These are phyloP conservation scores for Candida quercuum DNA, from an alignment of 805 yeast species.

Conservation along the genomic window DNA sequence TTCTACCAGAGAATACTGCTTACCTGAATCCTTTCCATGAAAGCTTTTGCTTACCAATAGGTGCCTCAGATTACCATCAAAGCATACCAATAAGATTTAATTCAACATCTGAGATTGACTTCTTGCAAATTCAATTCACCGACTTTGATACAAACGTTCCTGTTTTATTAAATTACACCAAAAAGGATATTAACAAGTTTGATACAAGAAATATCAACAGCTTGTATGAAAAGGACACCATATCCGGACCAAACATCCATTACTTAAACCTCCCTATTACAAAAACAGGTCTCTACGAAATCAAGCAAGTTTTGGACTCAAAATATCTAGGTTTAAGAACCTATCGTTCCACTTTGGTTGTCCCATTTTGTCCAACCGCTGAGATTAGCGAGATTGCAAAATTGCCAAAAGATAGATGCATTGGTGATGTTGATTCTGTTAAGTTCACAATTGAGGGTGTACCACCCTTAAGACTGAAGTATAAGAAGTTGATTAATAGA, in stretches of 20 bases:
- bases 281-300: constrained; percentile 72
- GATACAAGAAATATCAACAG: constrained; percentile 15
- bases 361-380: constrained; percentile 79
- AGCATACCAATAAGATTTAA: constrained; percentile 74
- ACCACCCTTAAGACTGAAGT: constrained; percentile 64
- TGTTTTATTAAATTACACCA: constrained; percentile 47
- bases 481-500: constrained; percentile 41
- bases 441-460: constrained; percentile 63
- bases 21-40: constrained; percentile 69
- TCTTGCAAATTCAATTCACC: constrained; percentile 57
- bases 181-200: constrained; percentile 45
- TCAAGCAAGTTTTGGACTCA: constrained; percentile 61
- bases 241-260: constrained; percentile 33
- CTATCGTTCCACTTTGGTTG: constrained; percentile 53
- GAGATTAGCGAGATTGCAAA: constrained; percentile 35
- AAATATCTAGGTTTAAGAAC: constrained; percentile 57
- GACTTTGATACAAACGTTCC: constrained; percentile 49
- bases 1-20: constrained; percentile 88
- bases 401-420: constrained; percentile 47
- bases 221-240: constrained; percentile 20
- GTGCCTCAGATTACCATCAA: constrained; percentile 25
- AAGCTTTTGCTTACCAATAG: constrained; percentile 52
- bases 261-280: constrained; percentile 61
- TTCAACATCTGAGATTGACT: constrained; percentile 67
- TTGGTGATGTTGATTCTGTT: constrained; percentile 50